Conservation (phyloP, 2,329 filamentous ascomycete genomes). For the Fusarium tuaranense region DNA sequence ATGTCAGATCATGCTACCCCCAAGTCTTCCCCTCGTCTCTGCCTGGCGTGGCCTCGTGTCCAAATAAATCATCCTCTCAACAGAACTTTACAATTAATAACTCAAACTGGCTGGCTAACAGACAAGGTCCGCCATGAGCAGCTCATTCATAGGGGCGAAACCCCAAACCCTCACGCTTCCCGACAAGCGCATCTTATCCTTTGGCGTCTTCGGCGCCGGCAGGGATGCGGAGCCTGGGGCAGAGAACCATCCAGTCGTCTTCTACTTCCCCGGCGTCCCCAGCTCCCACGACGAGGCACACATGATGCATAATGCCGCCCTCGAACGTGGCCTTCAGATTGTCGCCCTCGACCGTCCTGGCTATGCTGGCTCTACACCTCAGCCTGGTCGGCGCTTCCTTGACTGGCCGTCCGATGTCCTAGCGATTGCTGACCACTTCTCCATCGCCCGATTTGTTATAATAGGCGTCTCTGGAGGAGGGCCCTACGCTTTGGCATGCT, state of each 20-base stretch:
- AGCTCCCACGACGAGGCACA: conserved; percentile 54
- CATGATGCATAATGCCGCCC: conserved; percentile 42
- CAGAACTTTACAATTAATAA: background rate
- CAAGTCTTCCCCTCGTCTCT: background rate
- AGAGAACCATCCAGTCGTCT: conserved; percentile 45
- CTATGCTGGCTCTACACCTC: conserved; percentile 53
- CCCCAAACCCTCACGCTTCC: conserved; percentile 50
- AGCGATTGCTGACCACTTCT: conserved; percentile 43
- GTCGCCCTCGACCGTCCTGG: conserved; percentile 57
- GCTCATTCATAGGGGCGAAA: background rate
- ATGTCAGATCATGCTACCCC: background rate
- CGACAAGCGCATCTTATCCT: conserved; percentile 56
- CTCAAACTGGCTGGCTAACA: background rate
- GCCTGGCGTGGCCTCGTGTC: background rate
- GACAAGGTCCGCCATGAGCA: background rate
- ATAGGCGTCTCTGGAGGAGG: conserved; percentile 52
- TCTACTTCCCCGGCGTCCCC: conserved; percentile 59
- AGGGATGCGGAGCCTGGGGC: conserved; percentile 51
- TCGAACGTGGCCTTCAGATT: conserved; percentile 46
- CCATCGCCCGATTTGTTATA: conserved; percentile 46
- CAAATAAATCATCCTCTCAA: background rate
- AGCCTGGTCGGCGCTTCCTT: conserved; percentile 46
- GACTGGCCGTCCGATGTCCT: conserved; percentile 52
- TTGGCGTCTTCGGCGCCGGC: conserved; percentile 13
- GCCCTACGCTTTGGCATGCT: conserved; percentile 52